phyloP scores from a whole-genome alignment of 371 early-diverging fungal species.

The Mortierella sp. region DNA sequence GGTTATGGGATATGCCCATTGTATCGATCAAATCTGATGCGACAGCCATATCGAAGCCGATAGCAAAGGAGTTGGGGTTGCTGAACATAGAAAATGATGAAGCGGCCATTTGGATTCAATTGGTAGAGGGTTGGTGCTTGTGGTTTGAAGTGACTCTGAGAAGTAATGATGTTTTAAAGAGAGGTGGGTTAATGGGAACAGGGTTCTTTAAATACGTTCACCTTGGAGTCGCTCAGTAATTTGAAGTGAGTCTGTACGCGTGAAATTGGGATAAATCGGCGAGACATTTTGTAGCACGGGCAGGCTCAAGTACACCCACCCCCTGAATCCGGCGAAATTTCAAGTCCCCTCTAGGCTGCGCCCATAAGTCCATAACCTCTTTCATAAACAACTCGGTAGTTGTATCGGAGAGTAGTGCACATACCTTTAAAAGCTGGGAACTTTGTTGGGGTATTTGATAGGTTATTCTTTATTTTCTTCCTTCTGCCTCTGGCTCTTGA shows the following conservation, averaged over 20 bases:
- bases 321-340: constrained; percentile 4
- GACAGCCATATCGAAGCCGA: constrained; percentile 6
- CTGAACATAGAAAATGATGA: background rate
- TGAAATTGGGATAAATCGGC: background rate
- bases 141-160: background rate
- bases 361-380: too few relatives aligned
- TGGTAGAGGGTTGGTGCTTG: background rate
- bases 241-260: background rate
- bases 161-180: too few relatives aligned
- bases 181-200: too few relatives aligned
- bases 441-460: background rate
- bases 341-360: too few relatives aligned
- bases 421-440: background rate
- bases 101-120: too few relatives aligned
- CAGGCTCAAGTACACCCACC: background rate
- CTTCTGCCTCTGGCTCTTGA: background rate
- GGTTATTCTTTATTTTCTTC: background rate
- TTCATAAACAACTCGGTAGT: too few relatives aligned
- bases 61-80: background rate
- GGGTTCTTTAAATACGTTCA: too few relatives aligned
- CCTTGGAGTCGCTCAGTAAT: too few relatives aligned
- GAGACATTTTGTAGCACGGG: constrained; percentile 7
- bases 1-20: background rate
- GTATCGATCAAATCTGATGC: constrained; percentile 4
- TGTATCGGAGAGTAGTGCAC: too few relatives aligned